These are phyloP conservation scores for Elaeagnus macrophylla DNA, from an alignment of 306 rosid species.

Conservation along the genomic window DNA sequence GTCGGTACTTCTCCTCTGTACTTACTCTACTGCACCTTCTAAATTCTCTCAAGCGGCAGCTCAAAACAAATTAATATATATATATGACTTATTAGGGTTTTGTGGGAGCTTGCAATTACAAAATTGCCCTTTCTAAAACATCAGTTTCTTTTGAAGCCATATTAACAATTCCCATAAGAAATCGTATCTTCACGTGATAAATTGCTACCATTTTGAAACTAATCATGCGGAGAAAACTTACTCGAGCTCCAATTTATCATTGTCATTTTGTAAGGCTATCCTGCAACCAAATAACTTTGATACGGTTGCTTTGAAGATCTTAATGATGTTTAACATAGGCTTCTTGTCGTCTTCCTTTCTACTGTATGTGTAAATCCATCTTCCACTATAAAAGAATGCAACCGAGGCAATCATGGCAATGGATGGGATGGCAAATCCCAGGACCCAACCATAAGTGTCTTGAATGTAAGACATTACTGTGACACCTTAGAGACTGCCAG, in stretches of 20 bases:
- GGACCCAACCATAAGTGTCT: slow-evolving; percentile 84
- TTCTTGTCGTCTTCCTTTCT: slow-evolving; percentile 24
- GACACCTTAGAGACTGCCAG: slow-evolving; percentile 76
- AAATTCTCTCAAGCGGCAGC: too few relatives aligned
- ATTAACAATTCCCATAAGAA: background rate
- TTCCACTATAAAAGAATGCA: slow-evolving; percentile 53
- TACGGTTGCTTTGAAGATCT: slow-evolving; percentile 41
- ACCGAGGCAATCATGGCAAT: slow-evolving; percentile 49
- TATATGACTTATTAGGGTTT: too few relatives aligned
- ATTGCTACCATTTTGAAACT: too few relatives aligned
- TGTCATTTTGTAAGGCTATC: slow-evolving; percentile 34
- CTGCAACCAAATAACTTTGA: slow-evolving; percentile 39
- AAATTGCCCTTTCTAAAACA: too few relatives aligned
- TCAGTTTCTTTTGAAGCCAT: slow-evolving; percentile 88
- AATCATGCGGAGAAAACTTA: slow-evolving; percentile 28
- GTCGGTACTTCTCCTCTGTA: too few relatives aligned
- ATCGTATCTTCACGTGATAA: too few relatives aligned
- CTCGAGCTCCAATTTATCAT: slow-evolving; percentile 61
- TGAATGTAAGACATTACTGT: slow-evolving; percentile 88
- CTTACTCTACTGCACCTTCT: too few relatives aligned
- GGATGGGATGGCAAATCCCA: slow-evolving; percentile 82
- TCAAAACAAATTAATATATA: too few relatives aligned
- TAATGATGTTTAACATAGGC: slow-evolving; percentile 25
- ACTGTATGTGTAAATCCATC: slow-evolving; percentile 51
- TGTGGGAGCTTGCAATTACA: too few relatives aligned